Percentiles rank a stretch among this genome's conserved stretches.
phyloP scores from a whole-genome alignment of 495 filamentous ascomycete genomes.

The Clohesyomyces aquaticus region DNA sequence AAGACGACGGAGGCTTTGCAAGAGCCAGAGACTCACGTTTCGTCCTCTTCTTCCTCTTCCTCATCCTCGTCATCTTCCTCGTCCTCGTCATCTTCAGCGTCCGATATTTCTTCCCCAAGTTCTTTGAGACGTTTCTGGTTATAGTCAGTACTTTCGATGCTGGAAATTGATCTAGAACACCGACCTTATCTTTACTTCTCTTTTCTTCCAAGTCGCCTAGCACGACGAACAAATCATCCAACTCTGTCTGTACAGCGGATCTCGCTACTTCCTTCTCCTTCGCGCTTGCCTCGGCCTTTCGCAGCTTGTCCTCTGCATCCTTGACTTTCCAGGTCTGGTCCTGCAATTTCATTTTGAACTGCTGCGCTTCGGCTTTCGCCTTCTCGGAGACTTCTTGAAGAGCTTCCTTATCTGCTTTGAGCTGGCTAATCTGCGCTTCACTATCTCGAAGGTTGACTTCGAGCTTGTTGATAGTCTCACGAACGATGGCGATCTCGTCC shows the following conservation, averaged over 20 bases:
- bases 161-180: background rate
- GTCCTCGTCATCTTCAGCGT: constrained; percentile 48
- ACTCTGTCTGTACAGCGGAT: constrained; percentile 45
- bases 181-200: constrained; percentile 45
- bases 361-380: constrained; percentile 28
- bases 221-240: constrained; percentile 50
- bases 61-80: constrained; percentile 42
- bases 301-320: constrained; percentile 40
- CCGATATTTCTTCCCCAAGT: constrained; percentile 47
- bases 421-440: constrained; percentile 24
- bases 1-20: too few relatives aligned
- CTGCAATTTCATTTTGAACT: constrained; percentile 42
- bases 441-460: constrained; percentile 15
- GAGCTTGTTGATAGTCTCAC: constrained; percentile 26
- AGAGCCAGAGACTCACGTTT: too few relatives aligned
- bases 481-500: constrained; percentile 37
- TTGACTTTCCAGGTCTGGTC: constrained; percentile 39
- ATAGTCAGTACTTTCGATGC: constrained; percentile 13
- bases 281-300: constrained; percentile 34
- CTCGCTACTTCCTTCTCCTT: constrained; percentile 43
- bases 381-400: constrained; percentile 22
- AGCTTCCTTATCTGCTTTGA: constrained; percentile 26
- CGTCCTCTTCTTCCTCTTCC: constrained; percentile 5
- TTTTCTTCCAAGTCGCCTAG: constrained; percentile 50
- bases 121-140: constrained; percentile 48